Evolutionary conservation across 257 asterid genomes (phyloP).

Genomic region (Solanum habrochaites): DNA sequence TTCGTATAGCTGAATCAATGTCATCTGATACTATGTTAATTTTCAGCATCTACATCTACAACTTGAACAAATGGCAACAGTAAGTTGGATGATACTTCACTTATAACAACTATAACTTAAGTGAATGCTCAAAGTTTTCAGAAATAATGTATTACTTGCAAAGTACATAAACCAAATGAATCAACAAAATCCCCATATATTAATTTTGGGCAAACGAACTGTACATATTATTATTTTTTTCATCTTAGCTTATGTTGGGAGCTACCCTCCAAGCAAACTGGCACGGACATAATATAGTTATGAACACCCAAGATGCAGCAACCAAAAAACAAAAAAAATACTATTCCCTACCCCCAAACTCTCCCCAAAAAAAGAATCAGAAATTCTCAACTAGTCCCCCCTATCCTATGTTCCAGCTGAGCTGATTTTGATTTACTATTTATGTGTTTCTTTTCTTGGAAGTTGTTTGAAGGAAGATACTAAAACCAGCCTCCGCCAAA

Average conservation of each 20-base stretch:
- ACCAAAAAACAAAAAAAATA: not conserved
- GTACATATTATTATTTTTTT: conserved; percentile 20
- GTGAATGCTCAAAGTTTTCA: not conserved
- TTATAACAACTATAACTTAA: not conserved
- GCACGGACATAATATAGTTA: not conserved
- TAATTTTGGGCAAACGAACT: conserved; percentile 7
- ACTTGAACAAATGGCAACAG: not conserved
- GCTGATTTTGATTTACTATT: not conserved
- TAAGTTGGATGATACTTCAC: not conserved
- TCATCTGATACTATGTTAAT: not conserved
- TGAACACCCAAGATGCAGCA: not conserved
- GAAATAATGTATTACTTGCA: not conserved
- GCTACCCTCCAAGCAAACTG: not conserved
- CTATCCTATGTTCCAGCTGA: not conserved
- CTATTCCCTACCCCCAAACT: not conserved
- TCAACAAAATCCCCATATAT: not conserved
- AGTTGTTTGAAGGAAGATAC: not conserved
- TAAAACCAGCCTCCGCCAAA: not conserved
- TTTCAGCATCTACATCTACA: not conserved
- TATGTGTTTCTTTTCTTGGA: not conserved
- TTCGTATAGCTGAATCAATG: not conserved
- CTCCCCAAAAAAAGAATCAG: not conserved
- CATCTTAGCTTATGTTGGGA: not conserved
- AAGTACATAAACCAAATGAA: not conserved
- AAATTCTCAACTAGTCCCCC: not conserved